These are phyloP conservation scores for Astrephomene gubernaculifera DNA, from an alignment of 139 green algal genomes.

Conservation along the genomic window DNA sequence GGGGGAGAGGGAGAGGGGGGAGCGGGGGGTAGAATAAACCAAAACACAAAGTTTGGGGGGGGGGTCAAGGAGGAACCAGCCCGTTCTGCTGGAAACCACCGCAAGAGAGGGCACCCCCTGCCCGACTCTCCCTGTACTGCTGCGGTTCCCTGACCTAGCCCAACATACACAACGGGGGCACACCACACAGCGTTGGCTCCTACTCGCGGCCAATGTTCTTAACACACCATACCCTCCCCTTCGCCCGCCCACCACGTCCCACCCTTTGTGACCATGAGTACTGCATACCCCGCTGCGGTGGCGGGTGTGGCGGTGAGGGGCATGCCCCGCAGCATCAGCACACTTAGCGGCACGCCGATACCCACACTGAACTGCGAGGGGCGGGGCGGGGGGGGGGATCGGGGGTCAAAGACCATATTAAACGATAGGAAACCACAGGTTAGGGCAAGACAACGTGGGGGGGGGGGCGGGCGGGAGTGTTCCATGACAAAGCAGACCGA, in stretches of 20 bases:
- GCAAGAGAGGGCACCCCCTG: no score
- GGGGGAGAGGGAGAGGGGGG: slow-evolving; percentile 8
- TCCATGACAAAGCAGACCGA: not conserved
- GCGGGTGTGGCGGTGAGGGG: slow-evolving; percentile 33
- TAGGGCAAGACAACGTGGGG: no score
- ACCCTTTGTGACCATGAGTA: slow-evolving; percentile 20
- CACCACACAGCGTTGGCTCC: no score
- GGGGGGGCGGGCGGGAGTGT: not conserved
- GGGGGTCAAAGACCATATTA: not conserved
- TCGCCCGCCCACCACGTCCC: not conserved
- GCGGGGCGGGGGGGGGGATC: not conserved
- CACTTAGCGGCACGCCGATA: slow-evolving; percentile 69
- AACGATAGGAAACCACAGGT: not conserved
- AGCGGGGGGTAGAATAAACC: no score
- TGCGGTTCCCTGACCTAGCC: no score
- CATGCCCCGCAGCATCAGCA: slow-evolving; percentile 74
- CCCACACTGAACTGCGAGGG: slow-evolving; percentile 69
- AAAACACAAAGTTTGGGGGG: no score
- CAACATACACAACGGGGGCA: no score
- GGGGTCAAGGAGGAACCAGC: no score
- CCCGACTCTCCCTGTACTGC: no score
- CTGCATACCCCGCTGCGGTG: not conserved
- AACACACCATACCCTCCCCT: no score
- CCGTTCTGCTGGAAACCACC: no score
- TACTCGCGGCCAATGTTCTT: no score